Evolutionary conservation across 345 rosid genomes (phyloP).

Genomic region (Acer negundo): DNA sequence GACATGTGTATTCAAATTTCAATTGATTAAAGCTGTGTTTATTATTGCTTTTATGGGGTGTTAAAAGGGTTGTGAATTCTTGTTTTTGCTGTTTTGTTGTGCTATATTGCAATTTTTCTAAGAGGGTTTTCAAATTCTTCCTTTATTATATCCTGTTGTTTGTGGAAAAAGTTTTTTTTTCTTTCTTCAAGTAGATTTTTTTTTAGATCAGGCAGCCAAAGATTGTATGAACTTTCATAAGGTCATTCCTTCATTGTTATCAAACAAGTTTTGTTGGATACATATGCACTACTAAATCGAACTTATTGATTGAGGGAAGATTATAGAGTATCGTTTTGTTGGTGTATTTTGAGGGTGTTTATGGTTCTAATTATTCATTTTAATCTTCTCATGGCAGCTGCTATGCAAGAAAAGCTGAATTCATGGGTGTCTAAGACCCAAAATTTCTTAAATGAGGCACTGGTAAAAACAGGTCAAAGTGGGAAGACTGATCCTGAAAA

Average conservation of each 20-base stretch:
- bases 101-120: no score
- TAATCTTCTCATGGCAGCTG: constrained; percentile 42
- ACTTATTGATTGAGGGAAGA: neutral
- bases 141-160: no score
- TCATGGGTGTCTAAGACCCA: constrained; percentile 88
- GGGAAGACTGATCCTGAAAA: constrained; percentile 51
- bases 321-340: neutral
- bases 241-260: neutral
- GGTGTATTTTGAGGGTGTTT: neutral
- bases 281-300: neutral
- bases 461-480: constrained; percentile 49
- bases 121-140: no score
- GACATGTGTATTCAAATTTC: no score
- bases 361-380: constrained; percentile 15
- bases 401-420: constrained; percentile 69
- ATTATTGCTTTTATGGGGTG: no score
- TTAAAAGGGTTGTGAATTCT: no score
- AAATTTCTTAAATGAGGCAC: constrained; percentile 52
- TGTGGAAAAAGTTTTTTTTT: no score
- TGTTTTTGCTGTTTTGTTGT: no score
- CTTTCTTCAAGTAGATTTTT: neutral
- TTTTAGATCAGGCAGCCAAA: neutral
- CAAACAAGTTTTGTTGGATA: neutral
- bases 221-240: neutral
- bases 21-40: no score